Percentiles rank a stretch among this genome's conserved stretches.
Conservation (phyloP, 2,329 filamentous ascomycete genomes). For the Beauveria sp. region DNA sequence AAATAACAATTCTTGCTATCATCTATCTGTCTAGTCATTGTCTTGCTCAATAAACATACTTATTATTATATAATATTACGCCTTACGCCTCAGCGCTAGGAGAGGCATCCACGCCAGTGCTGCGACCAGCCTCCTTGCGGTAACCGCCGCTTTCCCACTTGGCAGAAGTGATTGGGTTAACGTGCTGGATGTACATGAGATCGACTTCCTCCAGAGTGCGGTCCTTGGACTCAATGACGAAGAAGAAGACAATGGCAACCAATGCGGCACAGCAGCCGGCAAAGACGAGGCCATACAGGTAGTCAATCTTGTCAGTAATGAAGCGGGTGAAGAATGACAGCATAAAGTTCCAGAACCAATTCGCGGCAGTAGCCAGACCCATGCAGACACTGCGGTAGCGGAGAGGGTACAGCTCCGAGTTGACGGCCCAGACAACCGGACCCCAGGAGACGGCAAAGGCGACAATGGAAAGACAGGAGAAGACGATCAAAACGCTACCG, state of each 20-base stretch:
- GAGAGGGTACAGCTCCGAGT: conserved; percentile 56
- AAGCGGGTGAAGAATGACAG: conserved; percentile 57
- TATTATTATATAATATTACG: not conserved
- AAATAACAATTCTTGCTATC: not conserved
- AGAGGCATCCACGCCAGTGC: conserved; percentile 1
- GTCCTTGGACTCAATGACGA: conserved; percentile 66
- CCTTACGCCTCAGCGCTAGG: not conserved
- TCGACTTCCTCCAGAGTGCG: conserved; percentile 69
- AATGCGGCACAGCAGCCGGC: conserved; percentile 58
- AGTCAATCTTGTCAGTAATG: conserved; percentile 62
- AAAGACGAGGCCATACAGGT: conserved; percentile 64
- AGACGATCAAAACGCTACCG: conserved; percentile 56
- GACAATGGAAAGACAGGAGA: conserved; percentile 61
- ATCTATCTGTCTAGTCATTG: not conserved
- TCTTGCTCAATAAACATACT: not conserved
- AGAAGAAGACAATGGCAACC: conserved; percentile 63
- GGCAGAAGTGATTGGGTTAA: conserved; percentile 41
- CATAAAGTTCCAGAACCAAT: conserved; percentile 61
- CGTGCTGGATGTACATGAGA: conserved; percentile 57
- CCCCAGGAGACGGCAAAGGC: conserved; percentile 65
- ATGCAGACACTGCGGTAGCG: conserved; percentile 48
- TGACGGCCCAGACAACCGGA: conserved; percentile 59
- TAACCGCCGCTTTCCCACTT: conserved; percentile 22
- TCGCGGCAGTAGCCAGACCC: conserved; percentile 48
- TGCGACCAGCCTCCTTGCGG: not conserved